Evolutionary conservation across 306 rosid species (phyloP).

Genomic region (Ormosia semicastrata): DNA sequence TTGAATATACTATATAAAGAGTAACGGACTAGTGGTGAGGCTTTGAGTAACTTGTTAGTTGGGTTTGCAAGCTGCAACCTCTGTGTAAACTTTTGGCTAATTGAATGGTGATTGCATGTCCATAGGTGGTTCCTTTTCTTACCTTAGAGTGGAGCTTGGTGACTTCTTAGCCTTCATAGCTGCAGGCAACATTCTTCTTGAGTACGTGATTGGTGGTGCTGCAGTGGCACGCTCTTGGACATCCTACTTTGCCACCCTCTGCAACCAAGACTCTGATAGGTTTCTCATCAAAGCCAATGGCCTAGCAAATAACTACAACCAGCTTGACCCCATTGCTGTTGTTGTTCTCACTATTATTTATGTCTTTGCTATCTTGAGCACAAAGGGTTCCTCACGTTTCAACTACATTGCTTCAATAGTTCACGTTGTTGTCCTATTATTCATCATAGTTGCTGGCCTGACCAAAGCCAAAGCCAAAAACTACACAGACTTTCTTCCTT

Average conservation of each 20-base stretch:
- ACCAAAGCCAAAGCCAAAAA: slow-evolving; percentile 49
- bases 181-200: slow-evolving; percentile 78
- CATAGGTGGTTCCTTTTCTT: slow-evolving; percentile 85
- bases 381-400: slow-evolving; percentile 66
- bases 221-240: slow-evolving; percentile 89
- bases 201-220: slow-evolving; percentile 61
- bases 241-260: slow-evolving; percentile 81
- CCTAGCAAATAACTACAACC: slow-evolving; percentile 24
- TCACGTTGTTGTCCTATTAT: slow-evolving; percentile 48
- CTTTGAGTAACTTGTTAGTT: too few relatives aligned
- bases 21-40: too few relatives aligned
- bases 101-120: background rate
- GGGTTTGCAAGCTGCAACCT: background rate
- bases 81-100: background rate
- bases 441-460: slow-evolving; percentile 68
- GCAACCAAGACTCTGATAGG: slow-evolving; percentile 54
- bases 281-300: slow-evolving; percentile 45
- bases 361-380: slow-evolving; percentile 48
- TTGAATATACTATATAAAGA: background rate
- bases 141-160: slow-evolving; percentile 79
- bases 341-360: slow-evolving; percentile 30
- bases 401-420: slow-evolving; percentile 65
- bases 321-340: slow-evolving; percentile 61
- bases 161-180: slow-evolving; percentile 77
- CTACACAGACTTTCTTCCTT: slow-evolving; percentile 41